Base-by-base conservation (phyloP, 352 stramenopile species). In the Globisporangium solare region DNA sequence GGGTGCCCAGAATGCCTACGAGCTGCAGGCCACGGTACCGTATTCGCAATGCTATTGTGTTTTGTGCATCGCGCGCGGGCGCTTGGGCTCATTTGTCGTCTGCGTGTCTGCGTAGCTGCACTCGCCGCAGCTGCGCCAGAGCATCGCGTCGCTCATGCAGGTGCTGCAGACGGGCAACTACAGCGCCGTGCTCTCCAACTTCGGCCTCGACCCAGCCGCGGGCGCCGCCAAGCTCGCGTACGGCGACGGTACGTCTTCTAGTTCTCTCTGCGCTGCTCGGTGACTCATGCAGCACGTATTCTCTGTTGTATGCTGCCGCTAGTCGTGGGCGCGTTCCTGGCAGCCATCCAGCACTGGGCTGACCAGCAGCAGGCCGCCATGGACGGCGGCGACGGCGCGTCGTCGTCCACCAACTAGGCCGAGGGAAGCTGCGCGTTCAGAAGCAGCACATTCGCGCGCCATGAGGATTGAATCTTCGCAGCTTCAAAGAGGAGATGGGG, bases 101-200 rank as follows among this genome's bases (percentile, higher is more conserved):
- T 58, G 41, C n/a, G n/a, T 11, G 47, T 59, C 39, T 51, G 3
- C 40, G 27, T 57, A 93, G 83, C 47, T 92, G 41, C 73, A 70
- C 39, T 90, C 83, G 5, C 91, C 91, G 4, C 91, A 97, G 63
- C 72, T 97, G 18, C 87, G 87, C 31, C 90, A 97, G 60, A 90
- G 86, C 60, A 78, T 97, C n/a, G 76, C 67, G 22, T 91, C 83
- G 41, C 78, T 97, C 22, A 79, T 85, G 46, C 78, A 63, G 22
- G 90, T 87, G 43, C 64, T 97, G 39, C 81, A 96, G 60, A 92
- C 85, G 0, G 85, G 90, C 51, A 97, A 97, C 58, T 97, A 91
- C 54, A 95, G 95, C 66, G 74, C 80, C 12, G 80, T 97, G 37
- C 73, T 97, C 64, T 73, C 84, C 46, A 97, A 96, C 62, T 97